Evolutionary conservation across 23 red algal species (phyloP), one percentile per base, ranked within the genome.

Genomic region (Cyanidiococcus yangmingshanensis): DNA sequence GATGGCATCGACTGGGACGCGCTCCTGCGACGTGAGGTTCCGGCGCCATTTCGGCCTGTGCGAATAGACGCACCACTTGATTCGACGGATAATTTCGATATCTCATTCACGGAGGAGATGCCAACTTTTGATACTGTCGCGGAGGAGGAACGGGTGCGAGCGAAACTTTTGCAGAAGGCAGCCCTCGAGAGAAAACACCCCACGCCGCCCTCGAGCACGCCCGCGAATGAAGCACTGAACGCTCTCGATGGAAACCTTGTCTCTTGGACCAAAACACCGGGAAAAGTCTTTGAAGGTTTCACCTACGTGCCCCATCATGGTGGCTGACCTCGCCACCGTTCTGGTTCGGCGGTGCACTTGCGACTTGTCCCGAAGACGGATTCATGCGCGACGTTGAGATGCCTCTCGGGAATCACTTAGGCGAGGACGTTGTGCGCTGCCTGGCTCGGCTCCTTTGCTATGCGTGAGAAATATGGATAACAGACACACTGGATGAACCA

Each of bases 1-100:
- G 32, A 41, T 39, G 87, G 86, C 59, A 33, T 85, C 0, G 87
- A 96, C 68, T 96, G 92, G 92, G 29, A 37, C 39, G 79, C 68
- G 29, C 82, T 96, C 18, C 76, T 80, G 54, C 74, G 75, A 59
- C 59, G 78, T 38, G 30, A 81, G 59, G 12, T 81, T 40, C 1
- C 57, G 39, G 37, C 78, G 40, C 78, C 78, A 2, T 81, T 39
- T 38, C 59, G 40, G 24, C 78, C 78, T 2, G 17, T 80, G 25
- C 35, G 35, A 1, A 37, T 38, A 26, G 39, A 80, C 15, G 39
- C 34, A 38, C 39, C n/a, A 25, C 41, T 29, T 30, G 35, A 38
- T 80, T 80, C 45, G 36, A 57, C 25, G 40, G 1, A 81, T 40
- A 81, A 81, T 39, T 81, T 81, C 40, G 78, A 81, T 81, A 39